Evolutionary conservation across 257 asterid species (phyloP), one percentile per base, ranked within the genome.

Genomic region (Misopates orontium): DNA sequence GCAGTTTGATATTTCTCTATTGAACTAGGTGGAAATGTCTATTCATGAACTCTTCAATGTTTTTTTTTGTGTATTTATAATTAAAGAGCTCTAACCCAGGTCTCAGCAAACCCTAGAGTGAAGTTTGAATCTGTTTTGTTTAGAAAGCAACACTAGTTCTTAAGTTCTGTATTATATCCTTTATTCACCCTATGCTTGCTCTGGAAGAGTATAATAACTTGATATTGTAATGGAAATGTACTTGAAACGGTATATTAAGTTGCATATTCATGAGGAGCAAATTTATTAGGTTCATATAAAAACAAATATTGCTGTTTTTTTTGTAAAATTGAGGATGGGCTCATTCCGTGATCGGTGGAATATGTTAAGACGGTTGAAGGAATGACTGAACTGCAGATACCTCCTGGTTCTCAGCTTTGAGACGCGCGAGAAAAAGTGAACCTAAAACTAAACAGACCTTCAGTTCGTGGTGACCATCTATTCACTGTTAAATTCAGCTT

Each of bases 341-440:
- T 67, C 55, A 50, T 61, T 60, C 18, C 10, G 28, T 75, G 70
- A 59, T 39, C 31, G 67, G 41, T 65, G 59, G 61, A 48, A 75
- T 70, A 94, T 97, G 98, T 90, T 31, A 94, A 85, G 81, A 84
- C 99, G 16, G 96, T 94, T 55, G 96, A 94, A 77, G 99, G 99
- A 75, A 75, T 78, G 79, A 73, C 83, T 16, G 98, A 94, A 65
- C 89, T 94, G 76, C 96, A 81, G 79, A 84, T 90, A 81, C 95
- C 99, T 77, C 95, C 97, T 22, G 96, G 98, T 31, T 90, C 96
- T 73, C 99, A 94, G 83, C 99, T 98, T 70, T 96, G 96, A 49
- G 98, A 90, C 75, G 93, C 86, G 76, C 98, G 62, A 88, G 86
- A 62, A 88, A 90, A 86, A 98, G 99, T 77, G 98, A 88, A 48